Evolutionary conservation across 495 filamentous ascomycete species (phyloP).

Genomic region (Annulohypoxylon maeteangense): DNA sequence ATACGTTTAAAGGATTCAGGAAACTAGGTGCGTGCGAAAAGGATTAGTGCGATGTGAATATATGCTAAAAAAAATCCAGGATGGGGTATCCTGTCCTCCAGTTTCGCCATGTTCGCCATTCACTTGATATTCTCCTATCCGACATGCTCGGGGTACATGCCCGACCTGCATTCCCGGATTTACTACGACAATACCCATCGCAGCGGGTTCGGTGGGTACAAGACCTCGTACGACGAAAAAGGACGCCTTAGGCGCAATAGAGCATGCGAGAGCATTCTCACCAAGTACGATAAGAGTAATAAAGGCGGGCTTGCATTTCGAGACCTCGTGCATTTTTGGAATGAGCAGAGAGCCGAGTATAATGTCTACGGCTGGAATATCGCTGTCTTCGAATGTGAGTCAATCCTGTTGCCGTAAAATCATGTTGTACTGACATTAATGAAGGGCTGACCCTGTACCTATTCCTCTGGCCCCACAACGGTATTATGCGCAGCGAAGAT

Average conservation of each 20-base stretch:
- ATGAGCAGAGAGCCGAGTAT: background rate
- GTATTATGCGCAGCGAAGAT: conserved; percentile 9
- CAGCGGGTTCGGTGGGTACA: background rate
- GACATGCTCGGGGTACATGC: background rate
- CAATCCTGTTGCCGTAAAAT: no score
- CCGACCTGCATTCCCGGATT: conserved; percentile 8
- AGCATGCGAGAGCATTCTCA: conserved; percentile 17
- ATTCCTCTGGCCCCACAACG: background rate
- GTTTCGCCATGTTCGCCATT: background rate
- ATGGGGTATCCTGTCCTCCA: conserved; percentile 14
- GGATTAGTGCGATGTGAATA: background rate
- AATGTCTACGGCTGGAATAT: background rate
- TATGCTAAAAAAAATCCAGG: conserved; percentile 5
- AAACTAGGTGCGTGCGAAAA: conserved; percentile 10
- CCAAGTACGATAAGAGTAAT: conserved; percentile 8
- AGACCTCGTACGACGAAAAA: background rate
- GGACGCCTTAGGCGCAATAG: background rate
- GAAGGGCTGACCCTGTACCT: conserved; percentile 15
- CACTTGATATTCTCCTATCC: conserved; percentile 16
- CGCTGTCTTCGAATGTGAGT: conserved; percentile 20
- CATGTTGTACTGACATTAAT: background rate
- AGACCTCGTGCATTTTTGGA: conserved; percentile 6
- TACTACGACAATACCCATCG: conserved; percentile 3
- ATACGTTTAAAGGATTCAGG: conserved; percentile 18
- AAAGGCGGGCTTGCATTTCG: conserved; percentile 14